A percentile compares a stretch with the other conserved stretches of the same genome.
Evolutionary conservation across 73 alveolate genomes (phyloP).

Genomic region (Paraurostyla sp.): DNA sequence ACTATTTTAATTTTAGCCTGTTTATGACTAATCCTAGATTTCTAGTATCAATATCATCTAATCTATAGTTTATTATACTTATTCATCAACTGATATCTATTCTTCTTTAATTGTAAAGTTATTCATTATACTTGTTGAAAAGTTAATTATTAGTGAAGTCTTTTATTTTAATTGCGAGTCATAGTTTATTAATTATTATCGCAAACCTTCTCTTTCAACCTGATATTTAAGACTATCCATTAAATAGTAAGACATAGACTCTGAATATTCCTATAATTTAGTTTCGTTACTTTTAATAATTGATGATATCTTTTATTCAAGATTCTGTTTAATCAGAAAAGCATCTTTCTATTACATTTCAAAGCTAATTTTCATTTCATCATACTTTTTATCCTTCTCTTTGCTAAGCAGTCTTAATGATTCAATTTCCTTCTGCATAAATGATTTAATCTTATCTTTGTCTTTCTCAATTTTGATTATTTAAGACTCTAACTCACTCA

Average conservation of each 20-base stretch:
- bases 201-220: background rate
- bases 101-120: too few relatives aligned
- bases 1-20: too few relatives aligned
- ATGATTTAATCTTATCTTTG: too few relatives aligned
- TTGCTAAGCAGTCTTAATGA: too few relatives aligned
- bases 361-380: background rate
- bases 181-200: background rate
- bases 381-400: too few relatives aligned
- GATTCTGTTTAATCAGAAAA: too few relatives aligned
- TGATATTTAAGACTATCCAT: constrained; percentile 1
- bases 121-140: background rate
- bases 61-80: background rate
- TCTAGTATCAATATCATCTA: background rate
- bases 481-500: too few relatives aligned
- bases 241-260: background rate
- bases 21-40: background rate
- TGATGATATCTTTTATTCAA: background rate
- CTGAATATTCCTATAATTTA: too few relatives aligned
- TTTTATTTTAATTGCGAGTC: background rate
- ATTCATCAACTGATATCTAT: background rate
- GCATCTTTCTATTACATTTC: background rate
- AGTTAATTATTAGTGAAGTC: background rate
- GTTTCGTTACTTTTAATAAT: background rate
- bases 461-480: too few relatives aligned
- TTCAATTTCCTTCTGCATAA: too few relatives aligned